Evolutionary conservation across 805 yeast species (phyloP).

Genomic region (Candida coquimbonensis): DNA sequence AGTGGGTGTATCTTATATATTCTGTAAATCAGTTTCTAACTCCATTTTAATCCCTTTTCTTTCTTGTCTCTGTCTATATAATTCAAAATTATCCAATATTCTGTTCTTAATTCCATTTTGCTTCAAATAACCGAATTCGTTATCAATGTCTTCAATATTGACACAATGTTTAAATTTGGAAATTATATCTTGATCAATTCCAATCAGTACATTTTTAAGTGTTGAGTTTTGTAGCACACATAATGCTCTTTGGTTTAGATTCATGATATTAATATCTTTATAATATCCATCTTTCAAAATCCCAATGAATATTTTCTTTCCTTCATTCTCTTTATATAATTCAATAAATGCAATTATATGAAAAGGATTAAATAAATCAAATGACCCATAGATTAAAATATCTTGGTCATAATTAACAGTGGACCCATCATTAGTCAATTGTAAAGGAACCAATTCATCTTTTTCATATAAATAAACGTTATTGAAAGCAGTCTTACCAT

Average conservation of each 20-base stretch:
- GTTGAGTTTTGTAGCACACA: slow-evolving; percentile 85
- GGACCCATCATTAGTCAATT: slow-evolving; percentile 6
- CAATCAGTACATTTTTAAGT: slow-evolving; percentile 69
- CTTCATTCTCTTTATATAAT: slow-evolving; percentile 34
- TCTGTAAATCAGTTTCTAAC: slow-evolving; percentile 28
- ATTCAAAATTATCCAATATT: slow-evolving; percentile 57
- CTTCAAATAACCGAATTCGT: slow-evolving; percentile 57
- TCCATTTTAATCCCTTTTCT: slow-evolving; percentile 79
- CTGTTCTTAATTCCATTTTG: slow-evolving; percentile 69
- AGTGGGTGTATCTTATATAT: not conserved
- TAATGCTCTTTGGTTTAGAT: slow-evolving; percentile 72
- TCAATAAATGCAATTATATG: slow-evolving; percentile 68
- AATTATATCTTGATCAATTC: slow-evolving; percentile 12
- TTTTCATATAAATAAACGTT: slow-evolving; percentile 46
- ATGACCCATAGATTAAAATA: slow-evolving; percentile 65
- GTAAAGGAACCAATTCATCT: slow-evolving; percentile 17
- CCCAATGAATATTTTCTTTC: slow-evolving; percentile 54
- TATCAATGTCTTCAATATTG: slow-evolving; percentile 34
- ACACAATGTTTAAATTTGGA: not conserved
- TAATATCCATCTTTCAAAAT: slow-evolving; percentile 53
- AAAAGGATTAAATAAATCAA: slow-evolving; percentile 90
- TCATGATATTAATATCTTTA: slow-evolving; percentile 64
- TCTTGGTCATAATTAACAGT: slow-evolving; percentile 10
- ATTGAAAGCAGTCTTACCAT: slow-evolving; percentile 49
- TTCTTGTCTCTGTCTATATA: slow-evolving; percentile 80